Conservation (phyloP, 1,284 basidiomycete species). For the Rhodotorula sp. region DNA sequence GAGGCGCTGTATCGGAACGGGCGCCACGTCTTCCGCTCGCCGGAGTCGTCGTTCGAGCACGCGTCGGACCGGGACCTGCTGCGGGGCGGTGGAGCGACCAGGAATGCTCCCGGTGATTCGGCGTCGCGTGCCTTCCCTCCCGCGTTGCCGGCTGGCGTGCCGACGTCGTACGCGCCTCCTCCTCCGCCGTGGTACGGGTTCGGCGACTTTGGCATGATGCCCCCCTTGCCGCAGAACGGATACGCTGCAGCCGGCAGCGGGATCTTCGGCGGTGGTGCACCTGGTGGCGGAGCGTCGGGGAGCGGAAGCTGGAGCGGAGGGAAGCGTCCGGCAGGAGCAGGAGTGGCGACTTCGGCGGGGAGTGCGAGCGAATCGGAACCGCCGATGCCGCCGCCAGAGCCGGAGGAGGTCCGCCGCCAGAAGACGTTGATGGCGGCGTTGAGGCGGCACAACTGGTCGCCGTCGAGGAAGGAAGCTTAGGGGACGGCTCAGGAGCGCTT, state of each 20-base stretch:
- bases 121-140: not conserved
- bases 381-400: not conserved
- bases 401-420: constrained; percentile 6
- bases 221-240: not conserved
- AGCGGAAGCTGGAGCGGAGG: constrained; percentile 3
- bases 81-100: too few species aligned
- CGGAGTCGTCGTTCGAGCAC: not conserved
- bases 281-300: not conserved
- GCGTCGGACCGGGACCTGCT: not conserved
- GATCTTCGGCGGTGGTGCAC: constrained; percentile 4
- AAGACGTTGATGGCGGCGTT: not conserved
- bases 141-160: not conserved
- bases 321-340: not conserved
- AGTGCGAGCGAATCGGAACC: too few species aligned
- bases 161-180: not conserved
- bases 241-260: not conserved
- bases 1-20: not conserved
- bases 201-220: not conserved
- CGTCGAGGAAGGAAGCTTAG: too few species aligned
- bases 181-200: not conserved
- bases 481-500: too few species aligned
- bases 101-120: too few species aligned
- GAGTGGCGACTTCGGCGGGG: not conserved
- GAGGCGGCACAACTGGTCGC: not conserved
- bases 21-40: not conserved